phyloP scores from a whole-genome alignment of 257 asterid species.

The Plantago major region DNA sequence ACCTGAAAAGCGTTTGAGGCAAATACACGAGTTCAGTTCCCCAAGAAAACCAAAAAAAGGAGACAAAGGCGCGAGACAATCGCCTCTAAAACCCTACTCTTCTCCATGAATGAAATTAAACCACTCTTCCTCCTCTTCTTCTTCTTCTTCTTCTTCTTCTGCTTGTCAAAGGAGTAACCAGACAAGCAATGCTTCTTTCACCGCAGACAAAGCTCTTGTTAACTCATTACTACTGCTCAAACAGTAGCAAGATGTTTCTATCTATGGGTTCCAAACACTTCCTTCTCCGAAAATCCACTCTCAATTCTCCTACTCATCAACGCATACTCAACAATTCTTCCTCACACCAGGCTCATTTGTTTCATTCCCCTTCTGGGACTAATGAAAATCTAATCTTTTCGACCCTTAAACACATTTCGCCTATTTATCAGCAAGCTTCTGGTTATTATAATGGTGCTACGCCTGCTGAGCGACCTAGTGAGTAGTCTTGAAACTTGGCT shows the following conservation, averaged over 20 bases:
- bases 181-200: conserved; percentile 26
- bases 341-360: conserved; percentile 14
- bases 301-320: conserved; percentile 19
- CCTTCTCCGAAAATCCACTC: conserved; percentile 31
- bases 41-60: no score
- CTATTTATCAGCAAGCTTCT: conserved; percentile 29
- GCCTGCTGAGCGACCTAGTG: conserved; percentile 56
- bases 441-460: conserved; percentile 39
- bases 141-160: no score
- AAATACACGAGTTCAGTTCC: no score
- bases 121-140: no score
- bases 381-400: conserved; percentile 24
- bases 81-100: no score
- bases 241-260: conserved; percentile 20
- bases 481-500: conserved; percentile 5
- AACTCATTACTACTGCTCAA: conserved; percentile 18
- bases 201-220: conserved; percentile 31
- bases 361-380: conserved; percentile 1
- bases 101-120: no score
- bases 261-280: conserved; percentile 39
- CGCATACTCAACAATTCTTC: conserved; percentile 8
- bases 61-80: no score
- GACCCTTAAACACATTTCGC: conserved; percentile 29
- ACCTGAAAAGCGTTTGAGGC: no score
- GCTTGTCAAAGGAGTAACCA: neutral